A percentile compares a stretch with the other conserved stretches of the same genome.
These are phyloP conservation scores for Plasmodium ovale DNA, from an alignment of 169 alveolate genomes.

Conservation along the genomic window DNA sequence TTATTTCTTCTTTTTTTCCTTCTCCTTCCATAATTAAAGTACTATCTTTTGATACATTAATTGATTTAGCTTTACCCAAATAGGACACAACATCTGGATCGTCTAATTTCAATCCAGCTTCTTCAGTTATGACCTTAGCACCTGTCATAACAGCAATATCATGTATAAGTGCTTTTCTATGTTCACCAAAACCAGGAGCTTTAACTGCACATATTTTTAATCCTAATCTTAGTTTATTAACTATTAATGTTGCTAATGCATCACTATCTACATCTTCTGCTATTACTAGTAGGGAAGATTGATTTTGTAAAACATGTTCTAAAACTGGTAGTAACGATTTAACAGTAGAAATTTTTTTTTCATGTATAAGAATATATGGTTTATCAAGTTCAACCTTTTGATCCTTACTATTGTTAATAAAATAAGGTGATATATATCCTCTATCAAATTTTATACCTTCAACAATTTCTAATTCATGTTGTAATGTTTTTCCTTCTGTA, in stretches of 20 bases:
- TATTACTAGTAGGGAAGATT: conserved; percentile 95
- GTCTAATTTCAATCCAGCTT: conserved; percentile 90
- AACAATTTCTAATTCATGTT: conserved; percentile 98
- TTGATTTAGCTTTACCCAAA: conserved; percentile 95
- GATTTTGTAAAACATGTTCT: conserved; percentile 95
- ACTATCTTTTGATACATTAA: conserved; percentile 97
- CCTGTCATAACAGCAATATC: conserved; percentile 98
- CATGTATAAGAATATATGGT: conserved; percentile 96
- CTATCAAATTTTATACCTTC: conserved; percentile 98
- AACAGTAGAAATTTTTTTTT: conserved; percentile 95
- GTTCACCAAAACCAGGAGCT: conserved; percentile 98
- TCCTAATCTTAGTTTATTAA: conserved; percentile 98
- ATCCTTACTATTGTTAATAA: conserved; percentile 96
- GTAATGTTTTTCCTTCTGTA: conserved; percentile 97
- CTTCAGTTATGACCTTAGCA: conserved; percentile 94
- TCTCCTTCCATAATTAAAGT: conserved; percentile 97
- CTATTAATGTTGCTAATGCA: conserved; percentile 98
- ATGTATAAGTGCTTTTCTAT: conserved; percentile 95
- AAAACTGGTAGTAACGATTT: conserved; percentile 94
- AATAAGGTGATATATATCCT: conserved; percentile 99
- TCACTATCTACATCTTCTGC: conserved; percentile 99
- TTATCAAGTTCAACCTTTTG: conserved; percentile 97
- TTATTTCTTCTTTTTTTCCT: conserved; percentile 93
- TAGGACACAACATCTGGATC: conserved; percentile 83
- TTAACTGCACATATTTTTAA: conserved; percentile 98